Evolutionary conservation across 1,139 yeast genomes (phyloP).

Genomic region (Scheffersomyces parashehatae): DNA sequence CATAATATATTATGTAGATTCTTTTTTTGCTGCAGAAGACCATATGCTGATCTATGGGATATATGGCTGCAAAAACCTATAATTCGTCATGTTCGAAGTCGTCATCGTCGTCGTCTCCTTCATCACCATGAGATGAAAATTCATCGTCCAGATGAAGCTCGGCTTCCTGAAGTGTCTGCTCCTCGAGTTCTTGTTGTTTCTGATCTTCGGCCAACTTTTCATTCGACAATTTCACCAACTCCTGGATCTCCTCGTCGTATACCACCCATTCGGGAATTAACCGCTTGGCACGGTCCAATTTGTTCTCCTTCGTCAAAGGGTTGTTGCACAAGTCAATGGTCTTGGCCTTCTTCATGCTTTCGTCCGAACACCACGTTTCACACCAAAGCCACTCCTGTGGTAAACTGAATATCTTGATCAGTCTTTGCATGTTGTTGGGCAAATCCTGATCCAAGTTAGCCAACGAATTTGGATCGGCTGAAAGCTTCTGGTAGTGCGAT

Average conservation of each 20-base stretch:
- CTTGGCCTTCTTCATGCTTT: constrained; percentile 58
- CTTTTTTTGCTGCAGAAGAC: no score
- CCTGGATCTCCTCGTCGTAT: constrained; percentile 55
- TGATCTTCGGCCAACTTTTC: not conserved
- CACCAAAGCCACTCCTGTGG: constrained; percentile 92
- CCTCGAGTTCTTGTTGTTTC: constrained; percentile 3
- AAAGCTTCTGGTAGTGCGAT: constrained; percentile 80
- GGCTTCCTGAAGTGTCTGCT: constrained; percentile 1
- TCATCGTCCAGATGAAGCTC: constrained; percentile 3
- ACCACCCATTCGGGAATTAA: constrained; percentile 76
- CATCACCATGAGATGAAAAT: constrained; percentile 3
- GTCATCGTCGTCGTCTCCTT: constrained; percentile 1
- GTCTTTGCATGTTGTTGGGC: constrained; percentile 78
- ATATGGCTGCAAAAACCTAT: constrained; percentile 2
- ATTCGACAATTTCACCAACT: constrained; percentile 1
- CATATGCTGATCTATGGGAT: no score
- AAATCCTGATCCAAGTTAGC: constrained; percentile 89
- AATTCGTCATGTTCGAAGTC: constrained; percentile 15
- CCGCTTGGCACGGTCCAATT: constrained; percentile 70
- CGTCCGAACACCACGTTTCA: constrained; percentile 89
- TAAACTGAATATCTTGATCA: constrained; percentile 66
- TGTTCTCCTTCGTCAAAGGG: constrained; percentile 77
- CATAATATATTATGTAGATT: no score
- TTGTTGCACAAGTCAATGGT: constrained; percentile 84
- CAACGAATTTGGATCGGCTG: constrained; percentile 77